Evolutionary conservation across 805 yeast genomes (phyloP).

Genomic region (Ogataea nonfermentans): DNA sequence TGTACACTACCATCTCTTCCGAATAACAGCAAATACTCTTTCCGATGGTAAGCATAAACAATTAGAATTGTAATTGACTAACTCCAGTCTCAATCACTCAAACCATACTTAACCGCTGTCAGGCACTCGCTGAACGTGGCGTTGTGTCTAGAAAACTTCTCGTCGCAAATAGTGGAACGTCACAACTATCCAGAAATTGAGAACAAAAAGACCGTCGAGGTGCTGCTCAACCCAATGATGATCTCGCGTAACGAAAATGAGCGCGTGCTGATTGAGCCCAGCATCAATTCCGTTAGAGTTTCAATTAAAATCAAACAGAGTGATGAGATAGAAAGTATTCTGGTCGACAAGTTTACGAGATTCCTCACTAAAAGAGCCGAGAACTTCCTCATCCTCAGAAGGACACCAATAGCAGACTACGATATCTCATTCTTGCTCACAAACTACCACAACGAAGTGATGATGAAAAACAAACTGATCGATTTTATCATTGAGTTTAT

Average conservation of each 20-base stretch:
- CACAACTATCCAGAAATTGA: slow-evolving; percentile 97
- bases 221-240: slow-evolving; percentile 82
- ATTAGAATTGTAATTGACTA: neutral
- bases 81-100: slow-evolving; percentile 86
- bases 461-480: slow-evolving; percentile 92
- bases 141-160: slow-evolving; percentile 85
- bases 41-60: slow-evolving; percentile 9
- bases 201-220: slow-evolving; percentile 77
- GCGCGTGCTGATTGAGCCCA: slow-evolving; percentile 87
- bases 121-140: slow-evolving; percentile 93
- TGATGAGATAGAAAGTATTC: slow-evolving; percentile 92
- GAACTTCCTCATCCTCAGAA: slow-evolving; percentile 84
- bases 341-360: slow-evolving; percentile 92
- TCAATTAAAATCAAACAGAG: slow-evolving; percentile 94
- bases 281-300: slow-evolving; percentile 88
- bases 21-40: slow-evolving; percentile 9
- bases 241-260: slow-evolving; percentile 94
- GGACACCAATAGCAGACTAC: slow-evolving; percentile 86
- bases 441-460: slow-evolving; percentile 90
- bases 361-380: slow-evolving; percentile 96
- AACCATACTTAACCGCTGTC: slow-evolving; percentile 92
- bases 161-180: slow-evolving; percentile 94
- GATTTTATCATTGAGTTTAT: slow-evolving; percentile 97
- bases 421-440: slow-evolving; percentile 93
- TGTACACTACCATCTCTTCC: slow-evolving; percentile 12